A percentile compares a stretch with the other conserved stretches of the same genome.
phyloP scores from a whole-genome alignment of 768 basidiomycete genomes.

The Mycena vulgaris region DNA sequence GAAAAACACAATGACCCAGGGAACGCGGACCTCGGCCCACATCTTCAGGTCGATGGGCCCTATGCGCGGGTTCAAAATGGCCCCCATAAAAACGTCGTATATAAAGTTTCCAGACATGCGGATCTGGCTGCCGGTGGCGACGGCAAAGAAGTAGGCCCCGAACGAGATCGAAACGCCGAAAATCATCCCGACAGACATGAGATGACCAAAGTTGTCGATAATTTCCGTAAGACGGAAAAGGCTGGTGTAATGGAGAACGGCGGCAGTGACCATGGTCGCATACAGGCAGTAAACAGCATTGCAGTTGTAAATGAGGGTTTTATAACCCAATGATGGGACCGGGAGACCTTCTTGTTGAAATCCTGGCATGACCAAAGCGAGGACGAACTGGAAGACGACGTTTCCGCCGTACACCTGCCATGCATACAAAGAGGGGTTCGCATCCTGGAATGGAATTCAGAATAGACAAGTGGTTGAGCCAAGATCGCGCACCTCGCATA shows the following conservation, averaged over 20 bases:
- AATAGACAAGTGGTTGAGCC: too few species aligned
- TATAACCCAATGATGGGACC: constrained; percentile 94
- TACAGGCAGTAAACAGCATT: constrained; percentile 93
- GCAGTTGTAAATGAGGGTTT: constrained; percentile 96
- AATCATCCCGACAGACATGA: constrained; percentile 97
- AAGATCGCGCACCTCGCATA: constrained; percentile 70
- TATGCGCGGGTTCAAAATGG: constrained; percentile 92
- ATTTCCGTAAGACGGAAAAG: constrained; percentile 95
- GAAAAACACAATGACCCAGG: constrained; percentile 97
- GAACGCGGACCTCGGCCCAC: constrained; percentile 98
- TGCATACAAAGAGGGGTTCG: constrained; percentile 90
- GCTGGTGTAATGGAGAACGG: constrained; percentile 80
- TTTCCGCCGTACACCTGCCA: constrained; percentile 93
- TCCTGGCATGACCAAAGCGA: constrained; percentile 93
- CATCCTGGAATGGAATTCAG: constrained; percentile 72
- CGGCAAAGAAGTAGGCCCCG: constrained; percentile 84
- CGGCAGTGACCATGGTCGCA: constrained; percentile 82
- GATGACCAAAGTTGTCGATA: constrained; percentile 95
- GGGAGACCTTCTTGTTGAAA: constrained; percentile 96
- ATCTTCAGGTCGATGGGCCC: constrained; percentile 96
- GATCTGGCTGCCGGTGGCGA: constrained; percentile 84
- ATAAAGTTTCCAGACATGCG: constrained; percentile 96
- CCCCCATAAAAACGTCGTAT: constrained; percentile 98
- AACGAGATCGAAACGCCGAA: constrained; percentile 88
- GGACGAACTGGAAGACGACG: constrained; percentile 89